Evolutionary conservation across 192 early-diverging fungal species (phyloP).

Genomic region (Dissophora globulifera): DNA sequence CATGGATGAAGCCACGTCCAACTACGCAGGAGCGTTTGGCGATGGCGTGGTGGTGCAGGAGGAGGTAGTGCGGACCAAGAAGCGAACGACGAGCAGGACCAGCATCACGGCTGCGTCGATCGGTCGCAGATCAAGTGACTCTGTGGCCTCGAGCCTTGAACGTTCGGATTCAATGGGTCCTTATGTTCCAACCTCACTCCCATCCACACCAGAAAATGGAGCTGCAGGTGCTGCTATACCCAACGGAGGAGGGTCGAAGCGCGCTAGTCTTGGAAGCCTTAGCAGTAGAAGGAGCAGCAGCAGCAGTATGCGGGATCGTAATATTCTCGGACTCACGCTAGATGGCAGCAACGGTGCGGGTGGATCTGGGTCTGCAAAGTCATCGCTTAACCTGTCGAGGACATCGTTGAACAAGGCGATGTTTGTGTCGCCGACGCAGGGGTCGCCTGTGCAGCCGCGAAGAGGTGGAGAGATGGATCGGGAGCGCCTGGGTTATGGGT

Average conservation of each 20-base stretch:
- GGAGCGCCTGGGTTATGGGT: not conserved
- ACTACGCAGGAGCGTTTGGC: conserved; percentile 13
- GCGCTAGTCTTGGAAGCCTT: conserved; percentile 24
- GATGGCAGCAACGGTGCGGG: no score
- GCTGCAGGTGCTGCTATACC: no score
- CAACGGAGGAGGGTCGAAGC: no score
- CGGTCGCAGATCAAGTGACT: conserved; percentile 35
- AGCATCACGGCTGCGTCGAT: conserved; percentile 48
- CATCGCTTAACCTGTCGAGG: conserved; percentile 36
- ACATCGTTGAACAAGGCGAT: conserved; percentile 17
- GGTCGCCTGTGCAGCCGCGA: conserved; percentile 28
- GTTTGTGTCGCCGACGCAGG: conserved; percentile 29
- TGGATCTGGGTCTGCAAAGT: conserved; percentile 38
- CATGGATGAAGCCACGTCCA: no score
- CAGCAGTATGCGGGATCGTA: conserved; percentile 49
- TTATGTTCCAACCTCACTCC: not conserved
- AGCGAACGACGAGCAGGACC: conserved; percentile 47
- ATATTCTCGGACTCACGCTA: conserved; percentile 40
- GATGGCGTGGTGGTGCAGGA: conserved; percentile 41
- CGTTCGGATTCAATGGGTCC: conserved; percentile 23
- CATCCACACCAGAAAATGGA: conserved; percentile 6
- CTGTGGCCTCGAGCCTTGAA: conserved; percentile 8
- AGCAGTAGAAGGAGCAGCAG: conserved; percentile 39
- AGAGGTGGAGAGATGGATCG: conserved; percentile 49
- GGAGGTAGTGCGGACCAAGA: conserved; percentile 37